A percentile compares a stretch with the other conserved stretches of the same genome.
Evolutionary conservation across 768 basidiomycete genomes (phyloP).

Genomic region (Xanthoconium purpureum): DNA sequence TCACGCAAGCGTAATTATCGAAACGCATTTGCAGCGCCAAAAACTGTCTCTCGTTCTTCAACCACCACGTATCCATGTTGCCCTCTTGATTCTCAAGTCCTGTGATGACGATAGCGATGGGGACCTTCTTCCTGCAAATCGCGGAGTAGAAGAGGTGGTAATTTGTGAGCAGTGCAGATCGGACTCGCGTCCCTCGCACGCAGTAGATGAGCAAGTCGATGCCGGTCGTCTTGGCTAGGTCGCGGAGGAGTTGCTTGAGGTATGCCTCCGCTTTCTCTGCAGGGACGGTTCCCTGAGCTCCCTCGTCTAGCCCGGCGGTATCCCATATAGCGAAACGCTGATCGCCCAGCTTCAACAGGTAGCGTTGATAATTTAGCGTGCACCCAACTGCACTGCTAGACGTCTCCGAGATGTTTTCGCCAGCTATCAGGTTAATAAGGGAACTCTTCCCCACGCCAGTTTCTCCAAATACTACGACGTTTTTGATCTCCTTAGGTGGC

Average conservation of each 20-base stretch:
- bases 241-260: slow-evolving; percentile 28
- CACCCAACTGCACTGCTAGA: slow-evolving; percentile 24
- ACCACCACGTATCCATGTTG: slow-evolving; percentile 33
- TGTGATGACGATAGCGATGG: slow-evolving; percentile 37
- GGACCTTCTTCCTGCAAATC: slow-evolving; percentile 39
- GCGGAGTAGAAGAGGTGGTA: slow-evolving; percentile 39
- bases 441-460: slow-evolving; percentile 26
- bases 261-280: slow-evolving; percentile 25
- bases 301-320: slow-evolving; percentile 27
- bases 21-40: slow-evolving; percentile 32
- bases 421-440: slow-evolving; percentile 21
- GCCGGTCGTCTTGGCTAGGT: slow-evolving; percentile 8
- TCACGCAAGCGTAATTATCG: slow-evolving; percentile 38
- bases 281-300: slow-evolving; percentile 18
- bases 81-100: slow-evolving; percentile 36
- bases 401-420: slow-evolving; percentile 5
- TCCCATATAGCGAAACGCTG: slow-evolving; percentile 23
- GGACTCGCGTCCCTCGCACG: slow-evolving; percentile 23
- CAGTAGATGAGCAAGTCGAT: slow-evolving; percentile 30
- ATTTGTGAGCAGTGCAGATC: slow-evolving; percentile 27
- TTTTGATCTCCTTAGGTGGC: slow-evolving; percentile 7
- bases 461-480: slow-evolving; percentile 22
- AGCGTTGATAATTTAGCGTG: slow-evolving; percentile 7
- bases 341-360: slow-evolving; percentile 7
- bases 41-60: slow-evolving; percentile 26